Conservation (phyloP, 2,329 filamentous ascomycete genomes). For the Reticulascus tulasneorum region DNA sequence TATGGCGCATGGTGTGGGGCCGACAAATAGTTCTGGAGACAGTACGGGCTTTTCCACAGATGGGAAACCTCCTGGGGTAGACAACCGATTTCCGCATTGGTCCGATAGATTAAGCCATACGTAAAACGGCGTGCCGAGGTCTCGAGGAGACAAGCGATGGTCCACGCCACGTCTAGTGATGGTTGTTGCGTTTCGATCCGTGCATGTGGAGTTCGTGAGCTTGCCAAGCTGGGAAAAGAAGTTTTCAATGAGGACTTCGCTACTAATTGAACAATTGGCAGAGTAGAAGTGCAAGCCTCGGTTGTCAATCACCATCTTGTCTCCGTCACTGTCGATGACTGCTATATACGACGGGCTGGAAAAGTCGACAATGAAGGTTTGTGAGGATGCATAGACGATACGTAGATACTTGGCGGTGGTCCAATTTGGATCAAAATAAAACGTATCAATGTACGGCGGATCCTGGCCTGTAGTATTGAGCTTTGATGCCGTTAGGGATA, state of each 20-base stretch:
- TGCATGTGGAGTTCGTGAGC: constrained; percentile 26
- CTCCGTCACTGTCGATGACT: constrained; percentile 25
- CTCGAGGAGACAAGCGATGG: background rate
- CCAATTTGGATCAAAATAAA: constrained; percentile 28
- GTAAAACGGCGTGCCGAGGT: constrained; percentile 22
- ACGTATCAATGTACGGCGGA: constrained; percentile 32
- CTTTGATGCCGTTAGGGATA: constrained; percentile 18
- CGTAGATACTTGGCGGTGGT: constrained; percentile 29
- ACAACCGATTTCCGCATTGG: constrained; percentile 29
- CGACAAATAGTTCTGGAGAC: too few species aligned
- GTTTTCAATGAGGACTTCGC: constrained; percentile 26
- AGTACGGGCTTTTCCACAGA: too few species aligned
- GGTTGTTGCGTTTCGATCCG: constrained; percentile 1
- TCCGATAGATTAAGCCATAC: constrained; percentile 29
- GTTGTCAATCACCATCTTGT: constrained; percentile 27
- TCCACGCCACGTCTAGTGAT: constrained; percentile 16
- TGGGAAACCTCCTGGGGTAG: too few species aligned
- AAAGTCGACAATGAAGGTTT: constrained; percentile 27
- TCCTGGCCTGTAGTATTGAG: constrained; percentile 24
- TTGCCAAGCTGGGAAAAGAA: constrained; percentile 29
- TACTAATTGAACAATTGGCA: constrained; percentile 24
- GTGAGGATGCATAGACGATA: constrained; percentile 22
- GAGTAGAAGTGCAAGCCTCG: constrained; percentile 31
- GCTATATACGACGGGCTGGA: constrained; percentile 27
- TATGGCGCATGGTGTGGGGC: constrained; percentile 23